phyloP scores from a whole-genome alignment of 805 yeast species.

The Kodamaea neixiangensis region DNA sequence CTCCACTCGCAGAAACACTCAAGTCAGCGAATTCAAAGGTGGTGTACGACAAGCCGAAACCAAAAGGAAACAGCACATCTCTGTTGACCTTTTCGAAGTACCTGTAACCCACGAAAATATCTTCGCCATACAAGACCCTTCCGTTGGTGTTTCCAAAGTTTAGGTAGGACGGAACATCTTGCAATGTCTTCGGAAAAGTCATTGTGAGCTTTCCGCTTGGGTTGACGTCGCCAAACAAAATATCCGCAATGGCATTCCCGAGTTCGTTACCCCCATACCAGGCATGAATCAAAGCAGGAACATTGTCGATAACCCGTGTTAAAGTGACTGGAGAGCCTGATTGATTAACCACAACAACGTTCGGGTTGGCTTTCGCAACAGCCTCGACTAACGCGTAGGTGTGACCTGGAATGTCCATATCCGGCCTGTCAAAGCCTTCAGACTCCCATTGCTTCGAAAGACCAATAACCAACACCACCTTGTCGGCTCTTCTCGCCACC shows the following conservation, averaged over 20 bases:
- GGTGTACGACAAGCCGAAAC: conserved; percentile 63
- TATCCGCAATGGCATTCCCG: conserved; percentile 63
- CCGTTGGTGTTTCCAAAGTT: conserved; percentile 55
- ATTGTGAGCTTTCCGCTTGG: conserved; percentile 62
- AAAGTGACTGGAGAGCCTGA: conserved; percentile 60
- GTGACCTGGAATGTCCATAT: conserved; percentile 52
- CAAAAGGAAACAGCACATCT: conserved; percentile 59
- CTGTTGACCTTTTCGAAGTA: conserved; percentile 54
- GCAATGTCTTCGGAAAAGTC: conserved; percentile 51
- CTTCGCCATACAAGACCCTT: conserved; percentile 61
- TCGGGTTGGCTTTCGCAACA: conserved; percentile 48
- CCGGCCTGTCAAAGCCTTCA: conserved; percentile 57
- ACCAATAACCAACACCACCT: conserved; percentile 54
- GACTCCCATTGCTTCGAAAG: conserved; percentile 57
- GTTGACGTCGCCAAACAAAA: conserved; percentile 57
- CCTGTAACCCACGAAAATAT: conserved; percentile 63
- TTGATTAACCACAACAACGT: conserved; percentile 55
- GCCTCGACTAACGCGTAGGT: conserved; percentile 48
- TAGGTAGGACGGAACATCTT: conserved; percentile 59
- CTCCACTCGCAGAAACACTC: conserved; percentile 26
- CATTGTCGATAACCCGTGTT: conserved; percentile 46
- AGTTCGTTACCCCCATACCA: conserved; percentile 61
- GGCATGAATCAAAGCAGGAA: conserved; percentile 49
- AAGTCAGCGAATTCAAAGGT: conserved; percentile 45
- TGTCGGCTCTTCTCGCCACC: conserved; percentile 52